Evolutionary conservation across 768 basidiomycete species (phyloP).

Genomic region (Phaffia tasmanica): DNA sequence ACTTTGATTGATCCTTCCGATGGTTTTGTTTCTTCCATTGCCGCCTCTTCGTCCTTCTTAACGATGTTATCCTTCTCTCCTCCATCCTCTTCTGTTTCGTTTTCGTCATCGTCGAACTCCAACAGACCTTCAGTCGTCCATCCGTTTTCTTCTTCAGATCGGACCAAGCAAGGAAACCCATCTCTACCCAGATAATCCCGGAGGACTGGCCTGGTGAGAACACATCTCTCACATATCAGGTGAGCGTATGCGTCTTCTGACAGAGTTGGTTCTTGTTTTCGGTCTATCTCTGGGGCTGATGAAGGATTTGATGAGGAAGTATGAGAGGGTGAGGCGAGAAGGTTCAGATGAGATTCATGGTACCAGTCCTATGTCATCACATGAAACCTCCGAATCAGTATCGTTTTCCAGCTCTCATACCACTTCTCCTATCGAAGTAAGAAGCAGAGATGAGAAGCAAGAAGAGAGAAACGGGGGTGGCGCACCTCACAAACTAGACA

Average conservation of each 20-base stretch:
- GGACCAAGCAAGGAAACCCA: not conserved
- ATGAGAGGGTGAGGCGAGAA: not conserved
- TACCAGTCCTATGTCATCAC: slow-evolving; percentile 1
- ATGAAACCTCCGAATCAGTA: too few species aligned
- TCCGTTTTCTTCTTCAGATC: not conserved
- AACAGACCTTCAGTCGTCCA: not conserved
- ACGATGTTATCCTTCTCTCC: slow-evolving; percentile 85
- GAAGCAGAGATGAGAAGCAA: not conserved
- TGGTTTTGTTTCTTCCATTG: slow-evolving; percentile 52
- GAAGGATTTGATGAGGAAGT: not conserved
- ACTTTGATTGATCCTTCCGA: slow-evolving; percentile 71
- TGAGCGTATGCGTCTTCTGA: not conserved
- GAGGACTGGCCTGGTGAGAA: not conserved
- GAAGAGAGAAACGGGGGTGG: not conserved
- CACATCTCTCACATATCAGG: slow-evolving; percentile 7
- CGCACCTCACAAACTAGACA: slow-evolving; percentile 9
- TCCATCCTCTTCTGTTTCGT: slow-evolving; percentile 35
- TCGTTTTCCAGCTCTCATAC: not conserved
- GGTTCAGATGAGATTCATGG: slow-evolving; percentile 8
- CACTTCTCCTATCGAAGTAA: not conserved
- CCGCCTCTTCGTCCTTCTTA: slow-evolving; percentile 46
- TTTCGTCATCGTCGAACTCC: slow-evolving; percentile 1
- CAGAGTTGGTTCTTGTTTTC: not conserved
- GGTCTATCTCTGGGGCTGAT: not conserved
- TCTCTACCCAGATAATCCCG: not conserved